Evolutionary conservation across 805 yeast species (phyloP).

Genomic region (Saturnispora mendoncae): DNA sequence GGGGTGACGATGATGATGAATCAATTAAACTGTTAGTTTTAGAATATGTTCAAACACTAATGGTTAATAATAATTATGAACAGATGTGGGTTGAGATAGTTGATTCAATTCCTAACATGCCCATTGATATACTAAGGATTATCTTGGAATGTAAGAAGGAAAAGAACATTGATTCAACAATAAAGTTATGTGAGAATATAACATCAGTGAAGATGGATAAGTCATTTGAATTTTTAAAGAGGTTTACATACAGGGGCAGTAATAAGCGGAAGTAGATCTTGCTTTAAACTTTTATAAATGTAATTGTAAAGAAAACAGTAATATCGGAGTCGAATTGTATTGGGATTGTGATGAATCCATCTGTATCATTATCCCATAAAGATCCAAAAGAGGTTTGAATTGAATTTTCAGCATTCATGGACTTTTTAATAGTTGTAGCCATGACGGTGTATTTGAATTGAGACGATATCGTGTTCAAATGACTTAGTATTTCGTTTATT

Average conservation of each 20-base stretch:
- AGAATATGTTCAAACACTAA: slow-evolving; percentile 30
- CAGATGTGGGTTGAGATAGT: slow-evolving; percentile 9
- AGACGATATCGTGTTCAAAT: slow-evolving; percentile 38
- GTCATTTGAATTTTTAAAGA: slow-evolving; percentile 5
- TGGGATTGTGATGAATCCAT: slow-evolving; percentile 35
- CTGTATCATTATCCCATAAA: slow-evolving; percentile 47
- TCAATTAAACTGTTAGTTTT: slow-evolving; percentile 38
- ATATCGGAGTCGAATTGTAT: slow-evolving; percentile 23
- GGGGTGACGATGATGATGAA: slow-evolving; percentile 29
- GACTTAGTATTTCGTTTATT: slow-evolving; percentile 27
- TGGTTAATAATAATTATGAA: slow-evolving; percentile 34
- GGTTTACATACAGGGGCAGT: slow-evolving; percentile 2
- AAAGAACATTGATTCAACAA: slow-evolving; percentile 5
- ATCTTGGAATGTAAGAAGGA: slow-evolving; percentile 41
- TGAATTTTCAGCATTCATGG: slow-evolving; percentile 22
- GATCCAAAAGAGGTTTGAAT: slow-evolving; percentile 39
- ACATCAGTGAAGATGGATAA: not conserved
- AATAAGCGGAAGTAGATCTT: slow-evolving; percentile 5
- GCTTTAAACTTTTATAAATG: slow-evolving; percentile 10
- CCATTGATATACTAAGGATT: slow-evolving; percentile 58
- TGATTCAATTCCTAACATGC: slow-evolving; percentile 22
- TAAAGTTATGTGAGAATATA: slow-evolving; percentile 3
- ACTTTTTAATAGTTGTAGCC: slow-evolving; percentile 29
- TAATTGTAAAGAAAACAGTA: slow-evolving; percentile 4
- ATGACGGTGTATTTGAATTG: slow-evolving; percentile 49